Base-by-base conservation (phyloP, 2,329 filamentous ascomycete genomes). In the Fusarium sp. region DNA sequence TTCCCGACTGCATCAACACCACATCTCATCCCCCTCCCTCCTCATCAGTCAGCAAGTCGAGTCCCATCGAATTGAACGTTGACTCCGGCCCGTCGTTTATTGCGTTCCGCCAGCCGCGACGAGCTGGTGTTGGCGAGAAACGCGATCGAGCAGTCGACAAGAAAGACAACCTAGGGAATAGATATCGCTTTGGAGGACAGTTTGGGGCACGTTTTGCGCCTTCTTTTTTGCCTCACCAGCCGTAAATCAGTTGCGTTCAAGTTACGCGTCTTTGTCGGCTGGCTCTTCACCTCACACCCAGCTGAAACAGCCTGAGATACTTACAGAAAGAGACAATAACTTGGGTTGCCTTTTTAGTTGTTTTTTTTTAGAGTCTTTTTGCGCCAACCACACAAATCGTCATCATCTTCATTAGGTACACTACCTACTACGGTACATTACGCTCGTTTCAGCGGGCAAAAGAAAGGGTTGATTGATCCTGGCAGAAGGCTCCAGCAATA, bases 1-100 rank as follows among this genome's bases (percentile, higher is more conserved):
- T 65, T 62, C 42, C 41, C 55, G 61, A 32, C 45, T 66, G 36
- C 61, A 68, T 53, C 64, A 65, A 67, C 60, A 56, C 52, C 52
- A 40, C 26, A 13, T 48, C 51, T 51, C 26, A 13, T 48, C 51
- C 53, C 54, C 19, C 19, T 19, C 19, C 19, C 49, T 58, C 53
- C 42, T 51, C 54, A 68, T 63, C 58, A 63, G 55, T 65, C 61
- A 65, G 62, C 62, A 60, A 48, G 8, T 63, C 62, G 61, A 48
- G 8, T 63, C 38, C 49, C 40, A 36, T 61, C 51, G 48, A 55
- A 55, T 45, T 64, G 32, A 34, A 34, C 31, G 19, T 52, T 38
- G 22, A 35, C 25, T 28, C 46, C 40, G 42, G 40, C 36, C 61
- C 47, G 46, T 50, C 56, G 56, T 55, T 48, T 48, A 60, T 61